Percentiles rank a stretch among this genome's conserved stretches.
Evolutionary conservation across 2,329 filamentous ascomycete species (phyloP).

Genomic region (Verticillium zaregamsianum): DNA sequence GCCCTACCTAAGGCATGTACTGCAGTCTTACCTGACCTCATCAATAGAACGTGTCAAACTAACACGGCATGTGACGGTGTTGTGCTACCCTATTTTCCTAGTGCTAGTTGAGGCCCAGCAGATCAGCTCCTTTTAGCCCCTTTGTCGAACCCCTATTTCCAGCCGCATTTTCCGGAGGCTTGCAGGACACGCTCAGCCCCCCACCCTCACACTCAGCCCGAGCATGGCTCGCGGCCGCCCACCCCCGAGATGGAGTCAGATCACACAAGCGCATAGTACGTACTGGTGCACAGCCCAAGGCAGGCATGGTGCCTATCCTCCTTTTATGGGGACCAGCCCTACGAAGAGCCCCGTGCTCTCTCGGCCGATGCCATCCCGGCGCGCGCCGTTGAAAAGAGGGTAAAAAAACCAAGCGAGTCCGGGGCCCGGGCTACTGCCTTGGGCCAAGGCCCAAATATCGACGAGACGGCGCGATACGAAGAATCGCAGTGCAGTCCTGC

Average conservation of each 20-base stretch:
- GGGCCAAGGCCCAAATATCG: too few relatives aligned
- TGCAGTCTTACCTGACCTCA: too few relatives aligned
- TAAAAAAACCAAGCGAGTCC: too few relatives aligned
- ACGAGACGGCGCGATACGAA: not conserved
- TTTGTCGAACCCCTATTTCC: not conserved
- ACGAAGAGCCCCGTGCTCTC: not conserved
- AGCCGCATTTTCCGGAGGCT: not conserved
- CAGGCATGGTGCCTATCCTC: not conserved
- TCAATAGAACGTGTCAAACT: too few relatives aligned
- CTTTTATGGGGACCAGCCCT: not conserved
- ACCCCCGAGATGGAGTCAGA: not conserved
- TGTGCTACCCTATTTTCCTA: not conserved
- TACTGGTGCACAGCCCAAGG: not conserved
- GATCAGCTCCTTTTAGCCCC: not conserved
- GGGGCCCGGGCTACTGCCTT: too few relatives aligned
- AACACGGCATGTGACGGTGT: too few relatives aligned
- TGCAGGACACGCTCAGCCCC: not conserved
- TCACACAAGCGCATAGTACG: not conserved
- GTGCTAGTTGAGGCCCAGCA: not conserved
- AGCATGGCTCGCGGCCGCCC: not conserved
- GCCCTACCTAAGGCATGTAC: not conserved
- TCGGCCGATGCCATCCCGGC: not conserved
- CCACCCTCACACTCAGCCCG: not conserved
- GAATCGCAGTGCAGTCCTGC: not conserved
- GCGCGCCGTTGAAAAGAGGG: not conserved